Base-by-base conservation (phyloP, 371 early-diverging fungal genomes). In the Rhizomucor pusillus region DNA sequence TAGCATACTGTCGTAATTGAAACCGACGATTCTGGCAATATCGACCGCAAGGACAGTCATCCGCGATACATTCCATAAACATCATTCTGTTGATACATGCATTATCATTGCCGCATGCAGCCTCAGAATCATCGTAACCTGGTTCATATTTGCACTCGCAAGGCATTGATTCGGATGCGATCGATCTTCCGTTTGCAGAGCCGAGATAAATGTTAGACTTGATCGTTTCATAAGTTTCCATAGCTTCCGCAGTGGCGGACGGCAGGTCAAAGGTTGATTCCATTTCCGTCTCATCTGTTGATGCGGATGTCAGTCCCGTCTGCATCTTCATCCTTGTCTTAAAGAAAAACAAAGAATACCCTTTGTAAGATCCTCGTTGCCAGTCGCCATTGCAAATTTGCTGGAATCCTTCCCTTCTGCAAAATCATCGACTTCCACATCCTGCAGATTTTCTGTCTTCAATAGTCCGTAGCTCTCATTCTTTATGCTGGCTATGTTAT, bases 1-100 rank as follows among this genome's bases (percentile, higher is more conserved):
- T 71, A 0, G 95, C 90, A 64, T 93, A 94, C 47, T 93, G 81
- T 41, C 81, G 77, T 41, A 81, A 77, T 66, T 92, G 91, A 50
- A 97, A 95, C 54, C 97, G 88, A 58, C 90, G 81, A 65, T 98
- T 98, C 48, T 83, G 80, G 67, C 99, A 98, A 63, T 85, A 83
- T 43, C 86, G 71, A 11, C 94, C 95, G 54, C 86, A 85, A 14
- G 97, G 92, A 71, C 99, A 98, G 41, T 90, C 88, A 34, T 90
- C 86, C 25, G 77, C 83, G 36, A 84, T 83, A 68, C 99, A 98
- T 69, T 98, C 99, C 63, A 96, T 91, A 54, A 90, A 89, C 56
- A 97, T 75, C 66, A 86, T 84, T 47, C 97, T 76, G 68, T 98
- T 98, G 68, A 97, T 94, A 71, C 99, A 98, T 34, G 80, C 71